Evolutionary conservation across 2,329 filamentous ascomycete species (phyloP), one percentile per base, ranked within the genome.

Genomic region (Xenoacremonium recifei): DNA sequence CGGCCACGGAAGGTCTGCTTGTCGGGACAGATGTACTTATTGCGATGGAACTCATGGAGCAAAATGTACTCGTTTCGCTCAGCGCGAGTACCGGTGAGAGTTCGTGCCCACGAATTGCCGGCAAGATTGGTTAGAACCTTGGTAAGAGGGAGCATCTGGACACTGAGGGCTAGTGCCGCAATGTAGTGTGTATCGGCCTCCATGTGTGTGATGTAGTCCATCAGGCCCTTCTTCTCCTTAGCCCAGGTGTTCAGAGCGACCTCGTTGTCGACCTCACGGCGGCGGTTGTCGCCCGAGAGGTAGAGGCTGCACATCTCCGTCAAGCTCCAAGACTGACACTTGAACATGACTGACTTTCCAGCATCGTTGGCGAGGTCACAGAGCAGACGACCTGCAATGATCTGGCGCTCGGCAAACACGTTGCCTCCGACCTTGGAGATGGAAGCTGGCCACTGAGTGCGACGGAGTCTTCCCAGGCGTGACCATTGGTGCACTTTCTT

Each of bases 31-130:
- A 99, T 96, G 62, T 95, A 99, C 66, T 96, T 97, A 68, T 93
- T 96, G 49, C 87, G 85, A 63, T 96, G 80, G 61, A 99, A 99
- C 60, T 97, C 92, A 57, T 99, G 93, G 5, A 99, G 79, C 61
- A 99, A 61, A 89, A 99, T 99, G 76, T 96, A 99, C 69, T 99
- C 93, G 68, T 99, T 99, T 25, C 93, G 87, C 71, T 99, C 93
- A 7, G 93, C 93, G 61, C 93, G 85, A 16, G 93, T 99, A 66
- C 93, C 93, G 27, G 89, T 96, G 30, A 99, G 73, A 3, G 93
- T 99, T 62, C 93, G 84, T 40, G 92, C 92, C 93, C 93, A 99
- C 1, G 93, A 97, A 66, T 99, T 99, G 55, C 93, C 93, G 48
- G 93, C 93, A 63, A 99, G 75, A 58, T 97, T 97, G 12, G 93